These are phyloP conservation scores for Penicillium vulpinum DNA, from an alignment of 2,329 filamentous ascomycete genomes.

Conservation along the genomic window DNA sequence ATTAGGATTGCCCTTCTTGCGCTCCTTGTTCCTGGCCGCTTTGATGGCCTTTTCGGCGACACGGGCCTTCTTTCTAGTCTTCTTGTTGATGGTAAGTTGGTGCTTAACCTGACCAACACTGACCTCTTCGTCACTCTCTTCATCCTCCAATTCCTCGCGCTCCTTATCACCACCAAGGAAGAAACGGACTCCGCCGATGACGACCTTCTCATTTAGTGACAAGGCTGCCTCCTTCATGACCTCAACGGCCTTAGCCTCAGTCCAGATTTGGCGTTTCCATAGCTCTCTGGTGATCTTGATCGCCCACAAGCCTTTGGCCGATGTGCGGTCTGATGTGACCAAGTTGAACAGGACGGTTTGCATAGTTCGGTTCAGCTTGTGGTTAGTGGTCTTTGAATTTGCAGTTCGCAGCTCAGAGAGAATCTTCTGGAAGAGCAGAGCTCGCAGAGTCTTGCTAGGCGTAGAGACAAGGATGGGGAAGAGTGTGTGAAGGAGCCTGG, in stretches of 20 bases:
- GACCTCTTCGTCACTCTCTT: conserved; percentile 75
- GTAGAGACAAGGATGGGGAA: conserved; percentile 93
- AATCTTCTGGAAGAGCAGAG: conserved; percentile 85
- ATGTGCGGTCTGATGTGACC: conserved; percentile 79
- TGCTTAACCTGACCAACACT: conserved; percentile 83
- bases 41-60: conserved; percentile 76
- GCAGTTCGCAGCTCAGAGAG: conserved; percentile 84
- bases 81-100: conserved; percentile 91
- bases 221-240: conserved; percentile 95
- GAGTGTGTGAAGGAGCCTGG: conserved; percentile 75
- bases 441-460: conserved; percentile 82
- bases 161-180: conserved; percentile 97
- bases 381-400: conserved; percentile 85
- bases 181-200: conserved; percentile 83
- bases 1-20: conserved; percentile 84
- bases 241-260: conserved; percentile 90
- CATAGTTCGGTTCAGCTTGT: conserved; percentile 87
- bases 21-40: conserved; percentile 79
- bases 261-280: conserved; percentile 97
- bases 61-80: conserved; percentile 82
- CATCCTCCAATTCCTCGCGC: conserved; percentile 86
- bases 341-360: conserved; percentile 93
- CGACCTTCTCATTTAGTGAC: conserved; percentile 89
- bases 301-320: conserved; percentile 88
- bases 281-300: conserved; percentile 93